phyloP scores from a whole-genome alignment of 495 filamentous ascomycete genomes.

The Cairneyella variabilis region DNA sequence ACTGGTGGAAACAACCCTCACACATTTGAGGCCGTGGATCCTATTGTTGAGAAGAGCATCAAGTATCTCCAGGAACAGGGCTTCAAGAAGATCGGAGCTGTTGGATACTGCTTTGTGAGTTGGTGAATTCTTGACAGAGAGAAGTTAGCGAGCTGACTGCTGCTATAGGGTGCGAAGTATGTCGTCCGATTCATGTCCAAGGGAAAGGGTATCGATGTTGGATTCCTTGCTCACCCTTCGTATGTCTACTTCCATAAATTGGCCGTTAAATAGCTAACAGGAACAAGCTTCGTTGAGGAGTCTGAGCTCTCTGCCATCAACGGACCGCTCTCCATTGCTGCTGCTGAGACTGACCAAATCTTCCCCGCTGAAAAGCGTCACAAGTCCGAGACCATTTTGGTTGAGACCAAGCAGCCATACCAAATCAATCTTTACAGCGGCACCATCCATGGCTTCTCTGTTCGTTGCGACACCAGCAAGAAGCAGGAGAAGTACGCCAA shows the following conservation, averaged over 20 bases:
- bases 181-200: conserved; percentile 13
- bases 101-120: conserved; percentile 70
- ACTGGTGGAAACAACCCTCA: conserved; percentile 52
- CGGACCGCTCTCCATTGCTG: conserved; percentile 71
- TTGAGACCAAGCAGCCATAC: conserved; percentile 61
- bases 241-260: background rate
- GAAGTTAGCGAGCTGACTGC: background rate
- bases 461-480: conserved; percentile 60
- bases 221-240: conserved; percentile 71
- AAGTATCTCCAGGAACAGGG: conserved; percentile 45
- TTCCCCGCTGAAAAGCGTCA: conserved; percentile 73
- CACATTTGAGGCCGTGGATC: conserved; percentile 50
- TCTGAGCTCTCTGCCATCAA: conserved; percentile 70
- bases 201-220: conserved; percentile 48
- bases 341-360: conserved; percentile 74
- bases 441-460: conserved; percentile 77
- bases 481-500: conserved; percentile 68
- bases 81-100: conserved; percentile 63
- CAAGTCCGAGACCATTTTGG: conserved; percentile 48
- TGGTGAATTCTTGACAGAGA: background rate
- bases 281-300: conserved; percentile 58
- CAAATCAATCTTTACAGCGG: conserved; percentile 79
- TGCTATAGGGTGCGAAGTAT: conserved; percentile 48
- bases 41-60: conserved; percentile 43
- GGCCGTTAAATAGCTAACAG: background rate